A percentile compares a stretch with the other conserved stretches of the same genome.
phyloP scores from a whole-genome alignment of 805 yeast genomes.

The Saturnispora silvae region DNA sequence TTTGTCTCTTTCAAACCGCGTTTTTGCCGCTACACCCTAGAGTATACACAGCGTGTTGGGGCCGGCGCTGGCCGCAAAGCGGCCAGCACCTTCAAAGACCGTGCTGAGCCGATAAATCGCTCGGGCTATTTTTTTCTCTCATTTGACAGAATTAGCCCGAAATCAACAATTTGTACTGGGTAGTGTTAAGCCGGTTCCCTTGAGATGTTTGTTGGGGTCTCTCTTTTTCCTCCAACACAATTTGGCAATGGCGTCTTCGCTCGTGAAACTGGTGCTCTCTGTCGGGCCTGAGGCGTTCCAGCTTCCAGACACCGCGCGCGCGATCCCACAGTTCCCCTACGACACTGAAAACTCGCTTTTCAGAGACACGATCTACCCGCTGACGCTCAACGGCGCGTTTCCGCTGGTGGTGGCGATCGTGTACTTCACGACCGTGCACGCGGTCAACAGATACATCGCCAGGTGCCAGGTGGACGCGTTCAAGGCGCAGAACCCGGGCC shows the following conservation, averaged over 20 bases:
- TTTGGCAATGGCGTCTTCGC: not conserved
- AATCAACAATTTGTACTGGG: no score
- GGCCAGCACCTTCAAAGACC: no score
- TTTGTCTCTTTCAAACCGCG: no score
- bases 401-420: constrained; percentile 48
- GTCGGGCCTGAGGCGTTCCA: constrained; percentile 14
- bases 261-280: not conserved
- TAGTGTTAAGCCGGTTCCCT: no score
- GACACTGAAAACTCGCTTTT: constrained; percentile 16
- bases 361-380: constrained; percentile 26
- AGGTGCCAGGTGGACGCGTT: constrained; percentile 33
- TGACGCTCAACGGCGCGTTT: constrained; percentile 38
- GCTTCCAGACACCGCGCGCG: constrained; percentile 18
- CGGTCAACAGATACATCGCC: constrained; percentile 36
- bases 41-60: no score
- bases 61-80: no score
- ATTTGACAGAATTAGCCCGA: no score
- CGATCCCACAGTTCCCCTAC: constrained; percentile 22
- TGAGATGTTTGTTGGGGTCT: no score
- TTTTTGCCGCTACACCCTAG: no score
- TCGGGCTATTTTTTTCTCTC: no score
- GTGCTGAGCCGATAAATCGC: no score
- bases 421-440: constrained; percentile 50
- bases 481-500: constrained; percentile 17
- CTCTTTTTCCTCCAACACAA: no score